Conservation (phyloP, 73 alveolate species). For the Strombidium stylifer region DNA sequence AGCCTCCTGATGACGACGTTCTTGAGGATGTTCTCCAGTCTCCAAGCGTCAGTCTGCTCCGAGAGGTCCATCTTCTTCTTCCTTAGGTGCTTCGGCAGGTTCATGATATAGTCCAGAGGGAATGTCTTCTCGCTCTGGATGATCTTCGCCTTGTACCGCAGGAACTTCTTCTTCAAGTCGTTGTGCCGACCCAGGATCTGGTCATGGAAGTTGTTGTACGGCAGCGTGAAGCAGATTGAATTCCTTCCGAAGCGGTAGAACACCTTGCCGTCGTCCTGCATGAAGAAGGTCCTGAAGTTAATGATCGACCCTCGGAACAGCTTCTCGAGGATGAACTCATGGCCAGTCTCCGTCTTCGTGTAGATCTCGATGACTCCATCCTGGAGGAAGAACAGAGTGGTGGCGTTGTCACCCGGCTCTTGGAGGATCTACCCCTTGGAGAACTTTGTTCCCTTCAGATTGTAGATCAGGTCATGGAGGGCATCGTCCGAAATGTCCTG, state of each 20-base stretch:
- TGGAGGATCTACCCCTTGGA: constrained; percentile 27
- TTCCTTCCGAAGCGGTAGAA: constrained; percentile 1
- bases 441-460: neutral
- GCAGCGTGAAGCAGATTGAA: constrained; percentile 1
- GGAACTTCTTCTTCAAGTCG: constrained; percentile 27
- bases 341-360: constrained; percentile 30
- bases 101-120: constrained; percentile 53
- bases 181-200: neutral
- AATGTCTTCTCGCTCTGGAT: constrained; percentile 3
- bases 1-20: constrained; percentile 38
- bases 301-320: constrained; percentile 42
- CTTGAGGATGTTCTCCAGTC: constrained; percentile 13
- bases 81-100: constrained; percentile 18
- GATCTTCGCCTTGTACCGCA: constrained; percentile 17
- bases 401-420: constrained; percentile 26
- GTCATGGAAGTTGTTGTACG: neutral
- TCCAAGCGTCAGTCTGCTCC: constrained; percentile 12
- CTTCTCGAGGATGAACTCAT: constrained; percentile 39
- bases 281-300: constrained; percentile 42
- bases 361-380: constrained; percentile 40
- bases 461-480: constrained; percentile 30
- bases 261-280: constrained; percentile 29
- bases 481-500: constrained; percentile 37
- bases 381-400: constrained; percentile 12
- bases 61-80: neutral